Evolutionary conservation across 805 yeast species (phyloP), one percentile per base, ranked within the genome.

Genomic region (Candida caryicola): DNA sequence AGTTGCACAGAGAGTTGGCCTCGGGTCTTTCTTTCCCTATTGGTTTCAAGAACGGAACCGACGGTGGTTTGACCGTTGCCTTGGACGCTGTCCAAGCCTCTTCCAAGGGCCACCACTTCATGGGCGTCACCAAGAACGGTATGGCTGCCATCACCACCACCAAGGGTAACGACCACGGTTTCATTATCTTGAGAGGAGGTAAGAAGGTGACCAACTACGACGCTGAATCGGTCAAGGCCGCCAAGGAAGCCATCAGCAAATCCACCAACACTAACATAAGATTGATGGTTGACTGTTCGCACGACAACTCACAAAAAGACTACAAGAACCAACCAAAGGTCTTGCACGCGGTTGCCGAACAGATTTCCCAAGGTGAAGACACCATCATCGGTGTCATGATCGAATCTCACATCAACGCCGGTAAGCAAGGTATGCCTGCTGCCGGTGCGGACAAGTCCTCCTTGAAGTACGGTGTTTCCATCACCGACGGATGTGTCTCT

Each of bases 1-100:
- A 91, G 67, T 78, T 91, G 44, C 99, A 91, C 72, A 83, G 99
- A 69, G 99, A 91, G 69, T 79, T 91, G 54, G 95, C 98, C 15
- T 90, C 97, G 6, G 99, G 99, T 37, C 74, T 93, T 45, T 86
- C 96, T n/a, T 91, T 91, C 91, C 99, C 99, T 42, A 81, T 91
- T 41, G 99, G 99, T 35, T 91, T 91, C 84, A 91, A 91, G 71
- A 91, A 91, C 63, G 99, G 98, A 65, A 91, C 99, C 29, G 99
- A 91, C 62, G 99, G 99, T 59, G 76, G 93, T 35, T 71, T 91
- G 45, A 84, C 80, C 42, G 97, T 91, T 45, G 96, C 99, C 9
- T 72, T 93, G 35, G 99, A 90, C 62, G 98, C 99, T 29, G 85
- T 87, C 52, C 77, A 82, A 62, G 93, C 99, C 33, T 95, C 99